These are phyloP conservation scores for Blumeria graminis DNA, from an alignment of 2,329 filamentous ascomycete species.

Conservation along the genomic window DNA sequence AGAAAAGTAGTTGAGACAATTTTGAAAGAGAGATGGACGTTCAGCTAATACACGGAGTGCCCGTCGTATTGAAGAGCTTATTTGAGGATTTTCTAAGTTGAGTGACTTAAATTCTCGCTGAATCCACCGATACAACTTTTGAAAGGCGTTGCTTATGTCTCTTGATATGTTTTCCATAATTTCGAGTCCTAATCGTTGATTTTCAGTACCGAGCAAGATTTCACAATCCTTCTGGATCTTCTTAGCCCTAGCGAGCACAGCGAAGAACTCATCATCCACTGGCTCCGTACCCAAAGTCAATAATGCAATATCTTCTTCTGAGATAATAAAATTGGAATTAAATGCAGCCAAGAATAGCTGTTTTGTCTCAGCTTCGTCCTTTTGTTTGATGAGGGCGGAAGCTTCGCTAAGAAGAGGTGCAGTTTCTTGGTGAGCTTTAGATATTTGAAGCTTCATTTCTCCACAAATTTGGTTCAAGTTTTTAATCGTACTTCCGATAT, in stretches of 20 bases:
- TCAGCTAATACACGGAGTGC: constrained; percentile 76
- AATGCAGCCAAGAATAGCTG: constrained; percentile 58
- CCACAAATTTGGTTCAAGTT: constrained; percentile 59
- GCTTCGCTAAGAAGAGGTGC: constrained; percentile 55
- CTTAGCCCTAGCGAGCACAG: constrained; percentile 53
- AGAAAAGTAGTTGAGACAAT: constrained; percentile 76
- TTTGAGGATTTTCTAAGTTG: constrained; percentile 84
- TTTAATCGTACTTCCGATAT: constrained; percentile 56
- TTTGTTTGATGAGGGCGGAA: constrained; percentile 45
- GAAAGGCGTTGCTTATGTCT: constrained; percentile 68
- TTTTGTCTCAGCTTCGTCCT: constrained; percentile 51
- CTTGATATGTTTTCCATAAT: constrained; percentile 80
- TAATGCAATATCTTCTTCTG: constrained; percentile 52
- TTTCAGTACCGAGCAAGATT: constrained; percentile 68
- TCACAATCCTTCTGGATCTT: constrained; percentile 76
- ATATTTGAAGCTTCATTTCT: constrained; percentile 57
- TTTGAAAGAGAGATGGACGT: constrained; percentile 73
- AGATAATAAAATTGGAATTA: constrained; percentile 59
- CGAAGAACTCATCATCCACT: constrained; percentile 69
- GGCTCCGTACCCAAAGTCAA: constrained; percentile 60
- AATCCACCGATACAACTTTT: constrained; percentile 90
- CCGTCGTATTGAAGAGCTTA: constrained; percentile 60
- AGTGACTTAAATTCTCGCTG: constrained; percentile 80
- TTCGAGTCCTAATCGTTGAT: constrained; percentile 67
- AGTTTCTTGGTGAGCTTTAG: constrained; percentile 51